Evolutionary conservation across 208 protist genomes (phyloP).

Genomic region (Polymyxa betae): DNA sequence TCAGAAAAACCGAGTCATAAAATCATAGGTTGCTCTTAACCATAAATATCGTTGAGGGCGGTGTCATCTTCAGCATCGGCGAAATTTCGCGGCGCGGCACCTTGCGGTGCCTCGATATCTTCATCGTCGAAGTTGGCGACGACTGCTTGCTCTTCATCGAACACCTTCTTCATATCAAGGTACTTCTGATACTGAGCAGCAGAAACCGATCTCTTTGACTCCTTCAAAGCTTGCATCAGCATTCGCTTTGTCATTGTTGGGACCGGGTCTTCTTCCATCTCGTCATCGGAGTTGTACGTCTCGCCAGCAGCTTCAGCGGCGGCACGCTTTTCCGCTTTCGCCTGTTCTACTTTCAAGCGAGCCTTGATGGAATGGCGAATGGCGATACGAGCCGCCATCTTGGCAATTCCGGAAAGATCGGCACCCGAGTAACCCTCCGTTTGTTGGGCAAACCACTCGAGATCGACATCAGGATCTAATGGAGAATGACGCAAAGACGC

Average conservation of each 20-base stretch:
- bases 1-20: no score
- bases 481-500: constrained; percentile 96
- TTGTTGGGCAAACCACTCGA: constrained; percentile 89
- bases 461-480: constrained; percentile 90
- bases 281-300: constrained; percentile 72
- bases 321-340: constrained; percentile 38
- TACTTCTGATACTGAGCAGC: constrained; percentile 85
- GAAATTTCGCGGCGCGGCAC: background rate
- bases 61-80: constrained; percentile 42
- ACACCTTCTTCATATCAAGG: constrained; percentile 57
- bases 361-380: constrained; percentile 85
- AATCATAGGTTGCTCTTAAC: no score
- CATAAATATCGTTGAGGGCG: constrained; percentile 58
- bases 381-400: constrained; percentile 81
- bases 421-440: constrained; percentile 99
- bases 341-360: constrained; percentile 52
- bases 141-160: constrained; percentile 44
- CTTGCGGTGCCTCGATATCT: background rate
- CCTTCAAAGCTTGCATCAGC: constrained; percentile 82
- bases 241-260: constrained; percentile 76
- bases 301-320: constrained; percentile 48
- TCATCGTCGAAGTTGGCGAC: constrained; percentile 42
- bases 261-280: constrained; percentile 66
- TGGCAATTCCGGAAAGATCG: constrained; percentile 87
- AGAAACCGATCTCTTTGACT: constrained; percentile 81